A percentile compares a stretch with the other conserved stretches of the same genome.
Conservation (phyloP, 441 rosid species). For the Populus tomentosa region DNA sequence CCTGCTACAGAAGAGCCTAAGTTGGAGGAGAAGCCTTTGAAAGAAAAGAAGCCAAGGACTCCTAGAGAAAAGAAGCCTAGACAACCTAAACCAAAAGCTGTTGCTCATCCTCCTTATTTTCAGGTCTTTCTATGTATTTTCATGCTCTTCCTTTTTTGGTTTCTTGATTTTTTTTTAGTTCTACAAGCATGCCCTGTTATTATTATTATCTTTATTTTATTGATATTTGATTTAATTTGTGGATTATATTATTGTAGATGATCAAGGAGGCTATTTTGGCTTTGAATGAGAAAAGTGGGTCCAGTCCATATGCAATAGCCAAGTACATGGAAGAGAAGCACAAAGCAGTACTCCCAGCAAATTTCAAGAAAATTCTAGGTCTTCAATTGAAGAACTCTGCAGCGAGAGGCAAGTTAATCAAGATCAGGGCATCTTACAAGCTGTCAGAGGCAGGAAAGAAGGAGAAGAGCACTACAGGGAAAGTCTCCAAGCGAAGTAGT, state of each 20-base stretch:
- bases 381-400: slow-evolving; percentile 65
- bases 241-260: slow-evolving; percentile 45
- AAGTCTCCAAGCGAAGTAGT: neutral
- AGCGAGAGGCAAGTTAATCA: slow-evolving; percentile 55
- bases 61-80: slow-evolving; percentile 40
- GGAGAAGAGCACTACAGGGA: neutral
- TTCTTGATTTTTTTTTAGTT: neutral
- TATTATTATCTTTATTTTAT: neutral
- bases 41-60: slow-evolving; percentile 28
- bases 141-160: neutral
- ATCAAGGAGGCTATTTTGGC: slow-evolving; percentile 63
- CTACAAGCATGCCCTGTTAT: neutral
- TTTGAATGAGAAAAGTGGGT: slow-evolving; percentile 66
- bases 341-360: slow-evolving; percentile 56
- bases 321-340: slow-evolving; percentile 76
- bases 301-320: slow-evolving; percentile 76
- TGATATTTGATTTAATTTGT: neutral
- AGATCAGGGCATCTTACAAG: slow-evolving; percentile 81
- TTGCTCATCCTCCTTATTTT: slow-evolving; percentile 28
- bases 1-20: slow-evolving; percentile 21
- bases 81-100: neutral
- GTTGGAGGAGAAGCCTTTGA: slow-evolving; percentile 22
- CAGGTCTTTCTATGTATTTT: slow-evolving; percentile 32
- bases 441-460: slow-evolving; percentile 20
- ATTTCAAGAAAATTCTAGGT: slow-evolving; percentile 58